phyloP scores from a whole-genome alignment of 352 stramenopile species.

The Pythium chondricola region DNA sequence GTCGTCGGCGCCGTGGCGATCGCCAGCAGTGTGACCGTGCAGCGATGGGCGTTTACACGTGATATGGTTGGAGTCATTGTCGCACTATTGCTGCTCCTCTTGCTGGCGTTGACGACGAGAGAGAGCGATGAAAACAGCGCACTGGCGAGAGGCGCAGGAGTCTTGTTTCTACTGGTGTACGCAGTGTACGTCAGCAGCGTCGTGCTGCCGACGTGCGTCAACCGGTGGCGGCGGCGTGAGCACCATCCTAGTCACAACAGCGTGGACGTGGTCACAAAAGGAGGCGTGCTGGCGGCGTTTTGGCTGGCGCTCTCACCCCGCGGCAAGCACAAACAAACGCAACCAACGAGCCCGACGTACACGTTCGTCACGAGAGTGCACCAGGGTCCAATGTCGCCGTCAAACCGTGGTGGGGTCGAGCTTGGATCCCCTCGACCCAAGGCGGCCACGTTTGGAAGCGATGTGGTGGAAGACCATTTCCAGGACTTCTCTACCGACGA shows the following conservation, averaged over 20 bases:
- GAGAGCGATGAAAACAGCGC: too few relatives aligned
- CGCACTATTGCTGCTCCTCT: conserved; percentile 41
- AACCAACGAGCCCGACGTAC: conserved; percentile 24
- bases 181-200: conserved; percentile 54
- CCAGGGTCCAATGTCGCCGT: not conserved
- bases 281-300: conserved; percentile 68
- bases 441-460: conserved; percentile 27
- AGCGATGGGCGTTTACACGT: conserved; percentile 58
- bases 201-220: conserved; percentile 45
- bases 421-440: conserved; percentile 11
- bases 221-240: conserved; percentile 15
- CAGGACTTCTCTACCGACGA: conserved; percentile 27
- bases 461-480: conserved; percentile 66
- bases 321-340: conserved; percentile 11
- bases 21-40: conserved; percentile 46
- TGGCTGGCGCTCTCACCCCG: conserved; percentile 59
- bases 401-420: conserved; percentile 5
- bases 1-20: conserved; percentile 89
- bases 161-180: conserved; percentile 50
- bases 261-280: not conserved
- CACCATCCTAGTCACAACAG: not conserved
- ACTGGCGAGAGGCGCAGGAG: too few relatives aligned
- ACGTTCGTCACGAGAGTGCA: conserved; percentile 32
- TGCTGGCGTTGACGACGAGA: conserved; percentile 26
- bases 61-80: conserved; percentile 50